phyloP scores from a whole-genome alignment of 1,139 yeast genomes.

The Yamadazyma oceani region DNA sequence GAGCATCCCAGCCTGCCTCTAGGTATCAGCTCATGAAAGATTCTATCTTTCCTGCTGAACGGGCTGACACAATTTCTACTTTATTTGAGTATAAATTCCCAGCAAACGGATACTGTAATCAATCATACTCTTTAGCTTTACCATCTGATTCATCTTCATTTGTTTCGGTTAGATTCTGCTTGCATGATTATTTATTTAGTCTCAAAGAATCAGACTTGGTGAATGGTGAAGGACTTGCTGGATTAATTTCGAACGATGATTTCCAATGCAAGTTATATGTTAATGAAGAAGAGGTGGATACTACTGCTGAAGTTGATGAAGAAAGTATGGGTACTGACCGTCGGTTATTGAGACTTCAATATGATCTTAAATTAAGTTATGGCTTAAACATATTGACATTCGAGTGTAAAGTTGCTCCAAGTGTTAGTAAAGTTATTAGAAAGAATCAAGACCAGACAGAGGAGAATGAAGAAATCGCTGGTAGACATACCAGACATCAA shows the following conservation, averaged over 20 bases:
- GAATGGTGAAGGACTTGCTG: conserved; percentile 30
- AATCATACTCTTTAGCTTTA: conserved; percentile 42
- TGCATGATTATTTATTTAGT: conserved; percentile 41
- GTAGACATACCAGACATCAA: conserved; percentile 51
- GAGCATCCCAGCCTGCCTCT: conserved; percentile 14
- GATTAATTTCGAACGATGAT: conserved; percentile 35
- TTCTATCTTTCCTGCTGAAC: conserved; percentile 34
- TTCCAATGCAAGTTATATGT: conserved; percentile 45
- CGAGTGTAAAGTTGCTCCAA: conserved; percentile 47
- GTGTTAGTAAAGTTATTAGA: conserved; percentile 34
- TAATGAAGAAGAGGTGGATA: conserved; percentile 50
- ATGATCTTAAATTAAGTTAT: conserved; percentile 48
- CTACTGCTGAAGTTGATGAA: conserved; percentile 39
- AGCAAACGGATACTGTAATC: conserved; percentile 44
- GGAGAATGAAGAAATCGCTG: conserved; percentile 32
- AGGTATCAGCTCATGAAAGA: conserved; percentile 29
- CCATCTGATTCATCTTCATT: conserved; percentile 47
- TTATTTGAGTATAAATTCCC: conserved; percentile 48
- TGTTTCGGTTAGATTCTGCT: conserved; percentile 42
- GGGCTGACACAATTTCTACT: conserved; percentile 22
- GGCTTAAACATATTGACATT: conserved; percentile 50
- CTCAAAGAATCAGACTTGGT: conserved; percentile 35
- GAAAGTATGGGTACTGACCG: conserved; percentile 16
- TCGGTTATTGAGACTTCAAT: conserved; percentile 35
- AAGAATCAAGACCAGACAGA: conserved; percentile 21